Evolutionary conservation across 257 asterid genomes (phyloP).

Genomic region (Craterostigma plantagineum): DNA sequence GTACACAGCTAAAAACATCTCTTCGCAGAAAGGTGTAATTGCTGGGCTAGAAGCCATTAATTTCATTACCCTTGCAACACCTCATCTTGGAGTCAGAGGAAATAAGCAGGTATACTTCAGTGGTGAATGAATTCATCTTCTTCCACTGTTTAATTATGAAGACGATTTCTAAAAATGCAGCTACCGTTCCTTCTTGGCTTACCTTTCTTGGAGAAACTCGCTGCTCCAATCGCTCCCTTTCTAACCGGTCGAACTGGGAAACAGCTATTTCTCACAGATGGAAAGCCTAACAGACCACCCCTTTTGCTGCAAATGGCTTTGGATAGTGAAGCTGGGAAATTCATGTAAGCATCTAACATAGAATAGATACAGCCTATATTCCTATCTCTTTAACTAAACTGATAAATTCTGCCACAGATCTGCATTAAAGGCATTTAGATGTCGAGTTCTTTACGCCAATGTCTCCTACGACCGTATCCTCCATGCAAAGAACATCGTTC

Average conservation of each 20-base stretch:
- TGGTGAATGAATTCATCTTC: background rate
- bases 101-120: slow-evolving; percentile 50
- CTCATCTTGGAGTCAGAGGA: slow-evolving; percentile 97
- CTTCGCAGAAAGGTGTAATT: slow-evolving; percentile 40
- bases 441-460: slow-evolving; percentile 81
- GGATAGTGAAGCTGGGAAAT: slow-evolving; percentile 64
- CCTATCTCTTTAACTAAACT: slow-evolving; percentile 6
- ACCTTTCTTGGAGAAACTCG: slow-evolving; percentile 77
- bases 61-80: slow-evolving; percentile 87
- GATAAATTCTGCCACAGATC: slow-evolving; percentile 43
- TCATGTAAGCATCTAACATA: slow-evolving; percentile 32
- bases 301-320: slow-evolving; percentile 77
- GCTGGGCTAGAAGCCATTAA: slow-evolving; percentile 86
- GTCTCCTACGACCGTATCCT: slow-evolving; percentile 74
- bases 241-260: slow-evolving; percentile 62
- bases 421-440: slow-evolving; percentile 71
- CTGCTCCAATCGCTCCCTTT: slow-evolving; percentile 74
- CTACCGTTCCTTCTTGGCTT: slow-evolving; percentile 86
- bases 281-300: slow-evolving; percentile 69
- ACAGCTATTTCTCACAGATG: slow-evolving; percentile 67
- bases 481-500: slow-evolving; percentile 1
- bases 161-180: slow-evolving; percentile 20
- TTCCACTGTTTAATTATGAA: background rate
- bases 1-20: slow-evolving; percentile 27
- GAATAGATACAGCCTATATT: background rate